Conservation (phyloP, 495 filamentous ascomycete species). For the Hypoxylon trugodes region DNA sequence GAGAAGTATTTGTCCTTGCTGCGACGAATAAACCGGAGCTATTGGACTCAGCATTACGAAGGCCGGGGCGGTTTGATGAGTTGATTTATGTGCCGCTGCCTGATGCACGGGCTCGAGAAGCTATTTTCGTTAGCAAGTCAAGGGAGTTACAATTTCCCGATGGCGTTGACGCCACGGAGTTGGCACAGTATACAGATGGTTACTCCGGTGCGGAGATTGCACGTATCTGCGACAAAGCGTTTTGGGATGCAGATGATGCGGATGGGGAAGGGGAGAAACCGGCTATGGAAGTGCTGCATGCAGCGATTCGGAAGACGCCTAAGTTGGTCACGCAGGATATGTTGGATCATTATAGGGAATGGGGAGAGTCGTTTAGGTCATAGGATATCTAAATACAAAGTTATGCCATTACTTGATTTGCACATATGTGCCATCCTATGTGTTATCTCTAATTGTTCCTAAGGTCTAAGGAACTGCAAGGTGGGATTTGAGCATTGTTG, state of each 20-base stretch:
- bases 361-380: constrained; percentile 58
- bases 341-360: constrained; percentile 71
- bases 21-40: constrained; percentile 92
- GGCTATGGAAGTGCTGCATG: constrained; percentile 68
- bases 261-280: constrained; percentile 45
- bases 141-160: constrained; percentile 45
- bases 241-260: constrained; percentile 47
- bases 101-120: constrained; percentile 73
- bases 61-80: constrained; percentile 87
- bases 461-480: too few relatives aligned
- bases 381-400: background rate
- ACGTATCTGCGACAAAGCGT: constrained; percentile 71
- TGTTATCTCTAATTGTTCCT: too few relatives aligned
- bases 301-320: constrained; percentile 67
- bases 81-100: constrained; percentile 92
- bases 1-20: constrained; percentile 88
- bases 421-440: too few relatives aligned
- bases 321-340: constrained; percentile 74
- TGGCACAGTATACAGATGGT: constrained; percentile 79
- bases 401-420: background rate
- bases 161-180: constrained; percentile 64
- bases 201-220: constrained; percentile 92
- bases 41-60: constrained; percentile 86
- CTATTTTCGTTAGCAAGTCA: constrained; percentile 71
- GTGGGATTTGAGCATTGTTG: too few relatives aligned